A percentile compares a stretch with the other conserved stretches of the same genome.
These are phyloP conservation scores for Fomitiporia mediterranea DNA, from an alignment of 1,284 basidiomycete species.

Conservation along the genomic window DNA sequence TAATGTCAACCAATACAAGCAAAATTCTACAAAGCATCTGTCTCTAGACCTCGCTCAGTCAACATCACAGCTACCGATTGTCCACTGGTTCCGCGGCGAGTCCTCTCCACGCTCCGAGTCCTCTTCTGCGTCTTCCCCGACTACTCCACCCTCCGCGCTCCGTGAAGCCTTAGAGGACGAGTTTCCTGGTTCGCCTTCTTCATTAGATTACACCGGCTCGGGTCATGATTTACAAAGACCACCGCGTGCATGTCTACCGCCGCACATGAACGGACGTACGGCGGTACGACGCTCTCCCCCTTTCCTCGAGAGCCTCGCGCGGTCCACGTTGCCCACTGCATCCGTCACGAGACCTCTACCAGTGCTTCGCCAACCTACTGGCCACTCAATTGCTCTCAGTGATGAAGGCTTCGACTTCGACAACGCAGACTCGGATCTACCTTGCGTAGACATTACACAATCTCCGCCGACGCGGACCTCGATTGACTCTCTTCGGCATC, in stretches of 20 bases:
- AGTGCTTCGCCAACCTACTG: conserved; percentile 30
- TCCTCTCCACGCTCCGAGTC: conserved; percentile 23
- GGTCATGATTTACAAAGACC: conserved; percentile 35
- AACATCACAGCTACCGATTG: conserved; percentile 32
- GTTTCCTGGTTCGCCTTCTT: conserved; percentile 28
- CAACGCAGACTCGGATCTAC: conserved; percentile 11
- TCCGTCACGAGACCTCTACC: conserved; percentile 38
- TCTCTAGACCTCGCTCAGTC: conserved; percentile 12
- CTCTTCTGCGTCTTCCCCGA: conserved; percentile 29
- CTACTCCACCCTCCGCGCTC: conserved; percentile 26
- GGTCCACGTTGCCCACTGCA: conserved; percentile 60
- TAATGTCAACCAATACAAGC: background rate
- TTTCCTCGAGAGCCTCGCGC: conserved; percentile 55
- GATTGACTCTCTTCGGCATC: conserved; percentile 56
- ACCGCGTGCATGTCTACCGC: conserved; percentile 43
- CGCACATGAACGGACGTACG: conserved; percentile 33
- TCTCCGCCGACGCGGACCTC: conserved; percentile 45
- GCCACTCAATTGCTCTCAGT: conserved; percentile 24
- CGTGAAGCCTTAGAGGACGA: conserved; percentile 41
- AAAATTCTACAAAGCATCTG: background rate
- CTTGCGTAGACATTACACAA: conserved; percentile 30
- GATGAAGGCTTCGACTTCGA: conserved; percentile 23
- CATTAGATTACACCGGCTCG: background rate
- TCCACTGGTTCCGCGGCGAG: conserved; percentile 44
- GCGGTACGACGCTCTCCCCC: conserved; percentile 38